These are phyloP conservation scores for Hanseniaspora jakobsenii DNA, from an alignment of 805 yeast species.

Conservation along the genomic window DNA sequence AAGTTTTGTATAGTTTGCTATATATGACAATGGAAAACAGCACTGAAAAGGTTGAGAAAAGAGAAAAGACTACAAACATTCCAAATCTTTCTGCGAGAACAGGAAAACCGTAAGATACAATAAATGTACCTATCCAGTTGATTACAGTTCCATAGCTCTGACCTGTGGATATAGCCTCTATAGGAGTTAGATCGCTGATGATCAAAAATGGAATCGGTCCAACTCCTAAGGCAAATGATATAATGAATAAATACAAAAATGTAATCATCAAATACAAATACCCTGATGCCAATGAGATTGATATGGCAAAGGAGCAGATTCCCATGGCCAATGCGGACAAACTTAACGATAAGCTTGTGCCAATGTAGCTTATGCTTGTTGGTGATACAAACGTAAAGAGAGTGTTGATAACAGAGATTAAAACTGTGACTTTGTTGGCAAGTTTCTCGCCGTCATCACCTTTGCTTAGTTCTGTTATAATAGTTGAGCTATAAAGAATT, in stretches of 20 bases:
- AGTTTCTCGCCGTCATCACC: not conserved
- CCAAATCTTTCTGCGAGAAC: constrained; percentile 52
- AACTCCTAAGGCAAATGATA: constrained; percentile 78
- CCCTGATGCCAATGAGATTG: constrained; percentile 46
- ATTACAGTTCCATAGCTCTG: constrained; percentile 86
- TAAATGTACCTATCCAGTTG: constrained; percentile 84
- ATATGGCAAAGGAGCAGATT: constrained; percentile 47
- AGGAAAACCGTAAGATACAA: constrained; percentile 74
- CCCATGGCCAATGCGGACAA: constrained; percentile 60
- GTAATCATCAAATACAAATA: constrained; percentile 41
- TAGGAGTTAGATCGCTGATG: constrained; percentile 78
- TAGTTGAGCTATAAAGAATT: constrained; percentile 83
- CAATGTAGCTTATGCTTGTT: constrained; percentile 57
- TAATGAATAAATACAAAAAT: constrained; percentile 62
- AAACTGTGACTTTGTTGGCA: constrained; percentile 61
- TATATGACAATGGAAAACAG: constrained; percentile 38
- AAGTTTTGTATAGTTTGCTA: constrained; percentile 32
- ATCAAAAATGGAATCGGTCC: constrained; percentile 93
- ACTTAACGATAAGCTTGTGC: constrained; percentile 63
- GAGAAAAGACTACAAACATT: constrained; percentile 54
- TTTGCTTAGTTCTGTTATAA: constrained; percentile 54
- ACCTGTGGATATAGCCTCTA: constrained; percentile 67
- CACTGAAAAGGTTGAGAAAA: constrained; percentile 52
- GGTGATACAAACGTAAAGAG: constrained; percentile 66
- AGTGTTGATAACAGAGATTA: constrained; percentile 64